These are phyloP conservation scores for Pseudogymnoascus sp. DNA, from an alignment of 2,329 filamentous ascomycete genomes.

Conservation along the genomic window DNA sequence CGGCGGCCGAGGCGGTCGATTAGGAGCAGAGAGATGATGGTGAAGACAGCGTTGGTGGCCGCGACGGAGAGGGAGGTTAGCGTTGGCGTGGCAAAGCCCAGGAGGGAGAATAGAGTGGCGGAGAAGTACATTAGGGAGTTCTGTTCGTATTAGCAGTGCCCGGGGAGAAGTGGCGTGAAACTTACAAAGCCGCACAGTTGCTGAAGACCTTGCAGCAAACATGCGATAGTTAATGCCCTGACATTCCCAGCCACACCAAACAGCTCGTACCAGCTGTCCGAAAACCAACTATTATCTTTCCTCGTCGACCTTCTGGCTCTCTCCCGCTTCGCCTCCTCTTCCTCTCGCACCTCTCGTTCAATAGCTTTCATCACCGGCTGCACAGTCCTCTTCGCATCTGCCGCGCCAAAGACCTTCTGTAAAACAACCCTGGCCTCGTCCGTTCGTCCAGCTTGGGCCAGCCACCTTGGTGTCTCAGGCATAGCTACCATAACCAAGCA, in stretches of 20 bases:
- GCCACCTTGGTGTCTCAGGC: slow-evolving; percentile 85
- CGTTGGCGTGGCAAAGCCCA: slow-evolving; percentile 72
- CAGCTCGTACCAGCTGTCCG: slow-evolving; percentile 45
- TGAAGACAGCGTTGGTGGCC: slow-evolving; percentile 75
- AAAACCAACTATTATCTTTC: slow-evolving; percentile 10
- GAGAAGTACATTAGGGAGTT: slow-evolving; percentile 93
- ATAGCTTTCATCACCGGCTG: slow-evolving; percentile 60
- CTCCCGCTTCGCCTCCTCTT: slow-evolving; percentile 42
- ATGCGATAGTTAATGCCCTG: slow-evolving; percentile 75
- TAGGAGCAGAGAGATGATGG: slow-evolving; percentile 62
- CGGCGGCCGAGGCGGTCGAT: slow-evolving; percentile 76
- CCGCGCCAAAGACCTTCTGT: slow-evolving; percentile 51
- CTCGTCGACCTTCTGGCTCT: slow-evolving; percentile 18
- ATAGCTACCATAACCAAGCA: slow-evolving; percentile 59
- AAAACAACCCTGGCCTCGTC: slow-evolving; percentile 59
- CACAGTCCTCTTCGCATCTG: slow-evolving; percentile 40
- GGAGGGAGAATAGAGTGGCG: slow-evolving; percentile 68
- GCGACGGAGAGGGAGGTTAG: slow-evolving; percentile 74
- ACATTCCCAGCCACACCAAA: slow-evolving; percentile 55
- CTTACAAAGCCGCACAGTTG: slow-evolving; percentile 77
- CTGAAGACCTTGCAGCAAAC: slow-evolving; percentile 77
- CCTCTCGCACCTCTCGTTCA: slow-evolving; percentile 65
- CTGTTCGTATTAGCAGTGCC: slow-evolving; percentile 29
- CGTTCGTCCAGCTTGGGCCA: slow-evolving; percentile 60
- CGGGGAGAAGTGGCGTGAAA: slow-evolving; percentile 18